These are phyloP conservation scores for Neospora caninum DNA, from an alignment of 169 alveolate species.

Conservation along the genomic window DNA sequence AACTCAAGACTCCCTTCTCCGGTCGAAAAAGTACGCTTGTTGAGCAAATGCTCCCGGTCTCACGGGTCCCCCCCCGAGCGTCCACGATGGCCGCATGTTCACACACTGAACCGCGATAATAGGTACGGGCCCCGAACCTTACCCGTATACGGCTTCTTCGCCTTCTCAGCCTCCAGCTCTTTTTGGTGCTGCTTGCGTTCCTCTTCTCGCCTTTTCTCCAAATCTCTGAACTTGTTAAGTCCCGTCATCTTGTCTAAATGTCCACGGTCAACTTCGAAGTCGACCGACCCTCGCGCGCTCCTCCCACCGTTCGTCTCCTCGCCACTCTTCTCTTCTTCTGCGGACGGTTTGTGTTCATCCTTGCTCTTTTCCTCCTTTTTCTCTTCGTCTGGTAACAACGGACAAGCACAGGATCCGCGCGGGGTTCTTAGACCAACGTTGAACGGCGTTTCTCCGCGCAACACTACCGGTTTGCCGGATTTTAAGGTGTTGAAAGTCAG, in stretches of 20 bases:
- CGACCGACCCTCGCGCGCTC: not conserved
- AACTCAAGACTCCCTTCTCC: too few relatives aligned
- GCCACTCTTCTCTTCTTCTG: not conserved
- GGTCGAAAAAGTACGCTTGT: too few relatives aligned
- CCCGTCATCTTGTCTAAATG: not conserved
- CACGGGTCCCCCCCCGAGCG: too few relatives aligned
- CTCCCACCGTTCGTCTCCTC: not conserved
- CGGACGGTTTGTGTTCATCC: not conserved
- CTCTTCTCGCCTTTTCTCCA: constrained; percentile 21
- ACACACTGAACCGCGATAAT: too few relatives aligned
- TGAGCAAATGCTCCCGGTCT: too few relatives aligned
- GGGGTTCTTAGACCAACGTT: too few relatives aligned
- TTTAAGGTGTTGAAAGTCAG: too few relatives aligned
- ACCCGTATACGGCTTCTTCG: not conserved
- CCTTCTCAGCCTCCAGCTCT: constrained; percentile 1
- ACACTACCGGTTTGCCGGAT: too few relatives aligned
- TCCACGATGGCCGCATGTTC: too few relatives aligned
- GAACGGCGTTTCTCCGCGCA: too few relatives aligned
- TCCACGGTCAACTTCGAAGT: not conserved
- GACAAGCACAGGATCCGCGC: not conserved
- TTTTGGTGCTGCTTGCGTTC: not conserved
- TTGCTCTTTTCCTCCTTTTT: not conserved
- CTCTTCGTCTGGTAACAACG: not conserved
- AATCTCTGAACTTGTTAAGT: not conserved
- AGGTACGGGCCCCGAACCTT: not conserved